Conservation (phyloP, 257 asterid species). For the Nicotiana tabacum region DNA sequence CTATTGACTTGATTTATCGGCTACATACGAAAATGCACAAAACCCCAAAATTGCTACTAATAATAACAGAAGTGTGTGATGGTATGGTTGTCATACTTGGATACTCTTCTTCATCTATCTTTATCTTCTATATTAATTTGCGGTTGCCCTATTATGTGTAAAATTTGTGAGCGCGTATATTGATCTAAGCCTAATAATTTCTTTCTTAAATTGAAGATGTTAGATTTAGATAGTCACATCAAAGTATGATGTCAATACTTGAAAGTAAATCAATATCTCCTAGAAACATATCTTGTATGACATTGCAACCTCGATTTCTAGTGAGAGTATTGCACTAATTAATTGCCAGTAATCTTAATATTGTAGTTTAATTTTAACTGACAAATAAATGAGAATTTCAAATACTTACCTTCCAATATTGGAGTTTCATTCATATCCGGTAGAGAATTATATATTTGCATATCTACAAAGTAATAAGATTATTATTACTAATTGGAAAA, state of each 20-base stretch:
- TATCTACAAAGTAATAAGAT: background rate
- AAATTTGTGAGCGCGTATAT: background rate
- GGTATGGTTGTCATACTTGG: background rate
- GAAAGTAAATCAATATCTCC: background rate
- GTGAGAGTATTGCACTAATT: background rate
- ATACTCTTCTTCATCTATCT: background rate
- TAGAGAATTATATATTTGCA: background rate
- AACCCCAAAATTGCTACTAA: background rate
- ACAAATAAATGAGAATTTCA: background rate
- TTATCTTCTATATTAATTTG: background rate
- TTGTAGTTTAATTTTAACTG: background rate
- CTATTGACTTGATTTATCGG: too few species aligned
- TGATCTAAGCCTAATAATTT: background rate
- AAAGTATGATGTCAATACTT: too few species aligned
- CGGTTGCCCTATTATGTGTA: background rate
- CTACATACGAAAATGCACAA: too few species aligned
- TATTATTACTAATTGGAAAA: background rate
- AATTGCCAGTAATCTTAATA: background rate
- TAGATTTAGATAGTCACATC: too few species aligned
- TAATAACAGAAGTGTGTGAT: background rate
- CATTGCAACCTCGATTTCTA: background rate
- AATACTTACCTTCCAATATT: background rate
- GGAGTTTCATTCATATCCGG: background rate
- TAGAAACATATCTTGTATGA: background rate
- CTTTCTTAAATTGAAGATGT: background rate